A percentile compares a stretch with the other conserved stretches of the same genome.
These are phyloP conservation scores for Adenanthera pavonina DNA, from an alignment of 306 rosid species.

Conservation along the genomic window DNA sequence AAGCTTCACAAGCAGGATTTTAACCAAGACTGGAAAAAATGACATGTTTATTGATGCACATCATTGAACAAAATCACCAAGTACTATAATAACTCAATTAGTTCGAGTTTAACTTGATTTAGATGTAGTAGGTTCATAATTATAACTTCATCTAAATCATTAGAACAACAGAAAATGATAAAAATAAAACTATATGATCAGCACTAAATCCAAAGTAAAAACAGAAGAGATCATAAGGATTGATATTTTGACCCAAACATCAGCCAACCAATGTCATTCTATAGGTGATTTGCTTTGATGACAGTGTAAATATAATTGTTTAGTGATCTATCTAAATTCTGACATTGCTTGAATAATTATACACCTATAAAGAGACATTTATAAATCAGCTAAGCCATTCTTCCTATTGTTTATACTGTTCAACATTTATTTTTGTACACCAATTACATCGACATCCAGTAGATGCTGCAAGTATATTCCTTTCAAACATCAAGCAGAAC, in stretches of 20 bases:
- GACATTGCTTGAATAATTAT: neutral
- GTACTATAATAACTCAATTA: neutral
- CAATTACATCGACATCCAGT: neutral
- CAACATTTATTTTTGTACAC: neutral
- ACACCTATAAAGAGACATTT: neutral
- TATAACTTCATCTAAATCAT: neutral
- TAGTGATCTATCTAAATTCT: neutral
- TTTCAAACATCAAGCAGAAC: neutral
- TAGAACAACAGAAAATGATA: neutral
- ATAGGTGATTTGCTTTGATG: neutral
- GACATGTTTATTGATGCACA: neutral
- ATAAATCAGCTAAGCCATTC: neutral
- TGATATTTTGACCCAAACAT: neutral
- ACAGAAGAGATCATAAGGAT: neutral
- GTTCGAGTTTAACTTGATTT: neutral
- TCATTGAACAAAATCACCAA: neutral
- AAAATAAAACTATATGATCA: neutral
- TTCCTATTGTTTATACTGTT: neutral
- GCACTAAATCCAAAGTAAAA: neutral
- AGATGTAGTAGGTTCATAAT: neutral
- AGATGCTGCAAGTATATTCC: slow-evolving; percentile 2
- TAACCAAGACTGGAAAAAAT: neutral
- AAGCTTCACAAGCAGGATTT: neutral
- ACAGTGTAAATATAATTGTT: neutral
- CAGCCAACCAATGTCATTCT: neutral